These are phyloP conservation scores for Pseudogymnoascus sp. DNA, from an alignment of 2,329 filamentous ascomycete species.

Conservation along the genomic window DNA sequence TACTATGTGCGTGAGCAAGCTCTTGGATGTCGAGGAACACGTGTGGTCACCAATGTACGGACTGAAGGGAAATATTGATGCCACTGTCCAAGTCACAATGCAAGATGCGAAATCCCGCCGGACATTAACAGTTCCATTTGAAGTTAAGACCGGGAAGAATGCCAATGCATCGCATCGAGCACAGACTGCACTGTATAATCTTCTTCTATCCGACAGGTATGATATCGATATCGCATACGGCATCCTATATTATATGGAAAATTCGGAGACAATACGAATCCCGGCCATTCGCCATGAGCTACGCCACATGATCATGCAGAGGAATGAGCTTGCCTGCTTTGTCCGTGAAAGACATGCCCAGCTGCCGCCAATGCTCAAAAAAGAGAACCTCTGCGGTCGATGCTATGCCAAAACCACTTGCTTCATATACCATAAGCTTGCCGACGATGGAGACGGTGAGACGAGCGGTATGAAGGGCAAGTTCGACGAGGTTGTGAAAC, in stretches of 20 bases:
- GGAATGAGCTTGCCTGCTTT: slow-evolving; percentile 80
- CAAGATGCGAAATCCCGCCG: slow-evolving; percentile 50
- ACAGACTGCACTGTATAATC: slow-evolving; percentile 88
- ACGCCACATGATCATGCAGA: slow-evolving; percentile 92
- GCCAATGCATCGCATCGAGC: slow-evolving; percentile 76
- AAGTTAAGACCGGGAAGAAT: slow-evolving; percentile 89
- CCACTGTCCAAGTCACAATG: slow-evolving; percentile 83
- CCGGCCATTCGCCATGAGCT: slow-evolving; percentile 80
- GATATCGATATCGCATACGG: slow-evolving; percentile 87
- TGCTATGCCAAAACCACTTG: slow-evolving; percentile 90
- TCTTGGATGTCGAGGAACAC: slow-evolving; percentile 95
- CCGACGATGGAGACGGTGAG: slow-evolving; percentile 74
- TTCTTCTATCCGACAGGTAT: slow-evolving; percentile 88
- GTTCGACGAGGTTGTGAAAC: slow-evolving; percentile 71
- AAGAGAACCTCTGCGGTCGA: slow-evolving; percentile 68
- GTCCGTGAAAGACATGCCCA: slow-evolving; percentile 71
- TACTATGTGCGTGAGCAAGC: slow-evolving; percentile 79
- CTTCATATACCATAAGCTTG: slow-evolving; percentile 87
- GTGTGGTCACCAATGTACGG: slow-evolving; percentile 98
- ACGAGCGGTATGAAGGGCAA: slow-evolving; percentile 71
- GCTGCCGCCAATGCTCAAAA: slow-evolving; percentile 78
- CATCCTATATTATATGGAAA: slow-evolving; percentile 91
- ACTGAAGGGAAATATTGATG: slow-evolving; percentile 94
- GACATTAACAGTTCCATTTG: slow-evolving; percentile 80
- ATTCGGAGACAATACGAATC: slow-evolving; percentile 75